Percentiles rank a stretch among this genome's conserved stretches.
Evolutionary conservation across 768 basidiomycete species (phyloP).

Genomic region (Myochromella boudieri): DNA sequence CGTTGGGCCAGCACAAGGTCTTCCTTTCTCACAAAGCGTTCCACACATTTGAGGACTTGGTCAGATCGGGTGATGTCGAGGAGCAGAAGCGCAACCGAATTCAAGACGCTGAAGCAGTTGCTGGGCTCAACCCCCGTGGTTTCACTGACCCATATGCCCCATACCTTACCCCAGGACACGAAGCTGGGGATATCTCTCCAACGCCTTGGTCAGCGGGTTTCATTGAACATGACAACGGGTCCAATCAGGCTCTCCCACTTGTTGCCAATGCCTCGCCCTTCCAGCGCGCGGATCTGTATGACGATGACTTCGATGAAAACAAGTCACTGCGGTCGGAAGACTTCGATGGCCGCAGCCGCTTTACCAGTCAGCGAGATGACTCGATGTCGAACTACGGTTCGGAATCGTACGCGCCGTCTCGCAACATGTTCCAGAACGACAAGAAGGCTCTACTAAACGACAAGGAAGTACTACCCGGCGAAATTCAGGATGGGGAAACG

Average conservation of each 20-base stretch:
- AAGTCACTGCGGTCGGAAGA: slow-evolving; percentile 76
- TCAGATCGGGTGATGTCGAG: slow-evolving; percentile 81
- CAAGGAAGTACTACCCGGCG: slow-evolving; percentile 83
- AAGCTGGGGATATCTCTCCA: slow-evolving; percentile 32
- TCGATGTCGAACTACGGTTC: slow-evolving; percentile 81
- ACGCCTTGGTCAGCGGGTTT: slow-evolving; percentile 38
- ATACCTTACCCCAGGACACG: slow-evolving; percentile 56
- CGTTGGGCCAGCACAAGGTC: slow-evolving; percentile 82
- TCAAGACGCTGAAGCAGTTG: slow-evolving; percentile 73
- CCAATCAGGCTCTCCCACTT: slow-evolving; percentile 77
- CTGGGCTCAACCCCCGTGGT: slow-evolving; percentile 58
- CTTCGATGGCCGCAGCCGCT: slow-evolving; percentile 75
- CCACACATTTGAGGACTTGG: slow-evolving; percentile 83
- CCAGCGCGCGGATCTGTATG: slow-evolving; percentile 72
- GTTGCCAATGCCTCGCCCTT: slow-evolving; percentile 82
- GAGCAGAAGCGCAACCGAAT: slow-evolving; percentile 82
- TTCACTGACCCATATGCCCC: slow-evolving; percentile 76
- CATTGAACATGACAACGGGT: slow-evolving; percentile 55
- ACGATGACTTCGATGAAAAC: slow-evolving; percentile 75
- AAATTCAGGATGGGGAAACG: slow-evolving; percentile 85
- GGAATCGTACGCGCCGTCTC: slow-evolving; percentile 90
- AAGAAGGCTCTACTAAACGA: slow-evolving; percentile 63
- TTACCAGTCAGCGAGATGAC: slow-evolving; percentile 78
- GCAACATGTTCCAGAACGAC: slow-evolving; percentile 92
- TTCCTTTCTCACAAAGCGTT: slow-evolving; percentile 87